phyloP scores from a whole-genome alignment of 768 basidiomycete genomes.

The Pisolithus tinctorius region DNA sequence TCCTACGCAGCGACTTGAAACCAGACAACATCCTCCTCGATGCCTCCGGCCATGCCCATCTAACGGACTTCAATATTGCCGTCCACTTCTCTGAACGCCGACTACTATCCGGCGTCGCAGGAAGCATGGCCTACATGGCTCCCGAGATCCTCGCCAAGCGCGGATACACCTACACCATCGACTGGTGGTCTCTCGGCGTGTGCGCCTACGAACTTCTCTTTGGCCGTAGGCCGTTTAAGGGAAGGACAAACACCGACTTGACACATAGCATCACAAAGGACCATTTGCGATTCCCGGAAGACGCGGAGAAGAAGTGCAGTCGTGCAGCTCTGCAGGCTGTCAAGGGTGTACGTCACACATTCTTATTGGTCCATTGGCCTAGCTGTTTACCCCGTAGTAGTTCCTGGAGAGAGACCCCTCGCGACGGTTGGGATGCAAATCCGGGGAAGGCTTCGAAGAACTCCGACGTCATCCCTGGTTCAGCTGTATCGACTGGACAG shows the following conservation, averaged over 20 bases:
- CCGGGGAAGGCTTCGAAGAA: conserved; percentile 75
- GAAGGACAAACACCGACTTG: conserved; percentile 86
- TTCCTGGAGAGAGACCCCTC: conserved; percentile 80
- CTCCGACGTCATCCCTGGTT: conserved; percentile 85
- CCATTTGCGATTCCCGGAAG: conserved; percentile 83
- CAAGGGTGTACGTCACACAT: conserved; percentile 54
- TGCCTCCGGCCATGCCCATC: conserved; percentile 90
- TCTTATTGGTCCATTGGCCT: conserved; percentile 5
- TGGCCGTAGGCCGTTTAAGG: conserved; percentile 87
- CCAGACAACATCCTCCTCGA: conserved; percentile 97
- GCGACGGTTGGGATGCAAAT: conserved; percentile 77
- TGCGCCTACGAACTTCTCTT: conserved; percentile 91
- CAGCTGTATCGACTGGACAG: conserved; percentile 80
- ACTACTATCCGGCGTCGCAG: conserved; percentile 84
- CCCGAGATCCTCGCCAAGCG: conserved; percentile 86
- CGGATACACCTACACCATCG: conserved; percentile 90
- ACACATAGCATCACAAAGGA: conserved; percentile 92
- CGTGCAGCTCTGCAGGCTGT: conserved; percentile 72
- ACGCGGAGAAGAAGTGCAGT: conserved; percentile 73
- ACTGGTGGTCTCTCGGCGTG: conserved; percentile 97
- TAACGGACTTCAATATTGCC: conserved; percentile 98
- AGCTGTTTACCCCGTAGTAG: conserved; percentile 34
- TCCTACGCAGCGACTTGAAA: conserved; percentile 71
- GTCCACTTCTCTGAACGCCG: conserved; percentile 90
- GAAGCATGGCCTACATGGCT: conserved; percentile 99